Evolutionary conservation across 257 asterid genomes (phyloP), one percentile per base, ranked within the genome.

Genomic region (Asclepias syriaca): DNA sequence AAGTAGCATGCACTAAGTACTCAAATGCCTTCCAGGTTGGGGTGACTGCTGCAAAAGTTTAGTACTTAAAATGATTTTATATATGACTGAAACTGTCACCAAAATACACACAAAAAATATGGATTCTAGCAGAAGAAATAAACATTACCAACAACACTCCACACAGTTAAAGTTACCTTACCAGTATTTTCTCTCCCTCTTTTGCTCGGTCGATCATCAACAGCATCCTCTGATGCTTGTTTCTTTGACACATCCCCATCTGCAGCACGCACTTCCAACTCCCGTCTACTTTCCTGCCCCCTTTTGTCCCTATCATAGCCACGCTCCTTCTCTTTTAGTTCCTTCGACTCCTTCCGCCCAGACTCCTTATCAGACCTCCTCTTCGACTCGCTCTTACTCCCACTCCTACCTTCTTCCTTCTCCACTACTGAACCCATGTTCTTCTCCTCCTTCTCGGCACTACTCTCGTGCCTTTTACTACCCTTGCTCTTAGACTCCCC

Each of bases 351-450:
- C 85, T 82, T 94, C 66, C 95, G 80, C 21, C 81, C 73, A 72
- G 88, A 84, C 80, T 91, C 97, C 85, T 86, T 87, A 80, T 92
- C 98, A 45, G 90, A 84, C 81, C 84, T 95, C 87, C 93, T 82
- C 88, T 84, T 95, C 0, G 96, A 84, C 71, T 90, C 99, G 53
- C 72, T 61, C 68, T 86, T 84, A 81, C 81, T 86, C 57, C 78
- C 78, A 71, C 84, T 82, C 84, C 82, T 84, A 77, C 75, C 65
- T 72, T 88, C 89, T 71, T 86, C 95, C 82, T 85, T 87, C 75
- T 92, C 95, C 84, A 78, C 84, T 58, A 76, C 57, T 18, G 84
- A 74, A 68, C 72, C 75, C 63, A 67, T 75, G 77, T 74, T 79
- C 51, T 85, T 95, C 72, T 88, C 96, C 75, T 84, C 86, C 76